These are phyloP conservation scores for Aspergillus sclerotioniger DNA, from an alignment of 495 filamentous ascomycete species.

Conservation along the genomic window DNA sequence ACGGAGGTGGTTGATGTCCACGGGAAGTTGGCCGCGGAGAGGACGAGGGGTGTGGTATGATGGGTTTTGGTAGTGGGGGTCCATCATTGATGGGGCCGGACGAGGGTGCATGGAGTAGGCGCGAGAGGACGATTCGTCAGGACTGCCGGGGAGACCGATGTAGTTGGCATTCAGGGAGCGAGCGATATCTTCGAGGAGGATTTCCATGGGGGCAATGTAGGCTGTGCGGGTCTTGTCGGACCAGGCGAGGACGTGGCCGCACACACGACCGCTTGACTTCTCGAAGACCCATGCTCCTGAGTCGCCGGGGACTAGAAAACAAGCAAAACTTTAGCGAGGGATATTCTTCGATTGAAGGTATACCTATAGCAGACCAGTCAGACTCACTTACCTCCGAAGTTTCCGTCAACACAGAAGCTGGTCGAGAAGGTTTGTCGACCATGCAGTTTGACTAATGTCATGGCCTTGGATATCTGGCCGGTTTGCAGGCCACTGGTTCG, in stretches of 20 bases:
- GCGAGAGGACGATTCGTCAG: conserved; percentile 29
- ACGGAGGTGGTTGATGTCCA: conserved; percentile 31
- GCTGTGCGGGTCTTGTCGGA: conserved; percentile 70
- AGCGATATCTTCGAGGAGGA: conserved; percentile 80
- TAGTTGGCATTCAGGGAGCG: conserved; percentile 58
- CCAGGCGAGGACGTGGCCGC: conserved; percentile 88
- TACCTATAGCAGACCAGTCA: conserved; percentile 2
- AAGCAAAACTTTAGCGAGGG: not conserved
- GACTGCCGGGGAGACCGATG: conserved; percentile 39
- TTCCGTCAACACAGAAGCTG: conserved; percentile 75
- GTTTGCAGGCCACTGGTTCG: conserved; percentile 81
- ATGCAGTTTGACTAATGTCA: conserved; percentile 79
- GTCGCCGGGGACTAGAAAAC: conserved; percentile 69
- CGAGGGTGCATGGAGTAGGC: conserved; percentile 19
- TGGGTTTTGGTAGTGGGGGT: conserved; percentile 20
- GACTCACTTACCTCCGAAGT: conserved; percentile 59
- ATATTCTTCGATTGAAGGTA: conserved; percentile 2
- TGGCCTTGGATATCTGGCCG: conserved; percentile 68
- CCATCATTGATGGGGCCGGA: conserved; percentile 3
- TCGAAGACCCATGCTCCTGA: conserved; percentile 93
- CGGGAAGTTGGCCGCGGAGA: conserved; percentile 33
- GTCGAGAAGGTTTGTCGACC: conserved; percentile 76
- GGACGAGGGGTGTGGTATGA: conserved; percentile 20
- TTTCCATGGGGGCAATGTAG: conserved; percentile 93
- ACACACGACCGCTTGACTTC: conserved; percentile 72